These are phyloP conservation scores for Salix dunnii DNA, from an alignment of 345 rosid genomes.

Conservation along the genomic window DNA sequence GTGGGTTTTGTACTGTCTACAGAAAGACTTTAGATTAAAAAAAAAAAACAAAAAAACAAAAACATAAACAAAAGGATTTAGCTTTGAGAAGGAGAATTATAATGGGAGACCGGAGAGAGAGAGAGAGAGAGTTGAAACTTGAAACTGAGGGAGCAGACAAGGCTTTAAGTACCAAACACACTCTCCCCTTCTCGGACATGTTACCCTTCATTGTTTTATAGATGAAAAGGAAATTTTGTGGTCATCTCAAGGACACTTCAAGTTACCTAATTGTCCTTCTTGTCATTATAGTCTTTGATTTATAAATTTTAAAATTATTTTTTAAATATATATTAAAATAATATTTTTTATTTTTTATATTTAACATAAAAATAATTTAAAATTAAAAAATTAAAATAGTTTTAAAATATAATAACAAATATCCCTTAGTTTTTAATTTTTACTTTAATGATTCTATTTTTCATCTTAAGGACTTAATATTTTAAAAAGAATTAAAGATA, in stretches of 20 bases:
- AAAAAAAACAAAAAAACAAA: background rate
- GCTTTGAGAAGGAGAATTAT: conserved; percentile 9
- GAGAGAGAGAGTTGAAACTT: conserved; percentile 10
- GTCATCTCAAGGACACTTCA: background rate
- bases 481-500: no score
- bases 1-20: conserved; percentile 6
- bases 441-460: no score
- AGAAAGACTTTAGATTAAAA: background rate
- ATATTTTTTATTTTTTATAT: background rate
- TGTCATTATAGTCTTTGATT: no score
- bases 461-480: no score
- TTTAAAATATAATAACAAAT: no score
- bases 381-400: no score
- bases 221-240: background rate
- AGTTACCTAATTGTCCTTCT: background rate
- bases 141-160: conserved; percentile 5
- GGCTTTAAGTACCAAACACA: background rate
- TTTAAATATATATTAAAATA: no score
- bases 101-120: conserved; percentile 11
- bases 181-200: background rate
- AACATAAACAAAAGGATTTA: background rate
- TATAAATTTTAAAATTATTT: background rate
- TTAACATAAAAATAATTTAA: no score
- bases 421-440: background rate
- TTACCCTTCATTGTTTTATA: background rate